phyloP scores from a whole-genome alignment of 2,329 filamentous ascomycete genomes.

The Delphinella strobiligena region DNA sequence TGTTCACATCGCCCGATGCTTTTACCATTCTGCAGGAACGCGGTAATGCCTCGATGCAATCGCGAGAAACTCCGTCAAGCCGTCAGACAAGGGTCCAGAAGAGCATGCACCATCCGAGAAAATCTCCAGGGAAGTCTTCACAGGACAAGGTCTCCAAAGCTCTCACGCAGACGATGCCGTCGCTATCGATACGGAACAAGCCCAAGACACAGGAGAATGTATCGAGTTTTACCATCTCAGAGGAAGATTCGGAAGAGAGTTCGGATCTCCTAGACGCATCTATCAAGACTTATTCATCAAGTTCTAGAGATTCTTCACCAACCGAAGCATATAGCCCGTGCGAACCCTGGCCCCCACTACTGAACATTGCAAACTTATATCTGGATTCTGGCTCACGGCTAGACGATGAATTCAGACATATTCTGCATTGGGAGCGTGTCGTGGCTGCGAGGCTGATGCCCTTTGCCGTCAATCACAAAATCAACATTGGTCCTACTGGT shows the following conservation, averaged over 20 bases:
- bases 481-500: neutral
- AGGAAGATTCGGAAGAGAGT: too few relatives aligned
- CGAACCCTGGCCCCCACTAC: neutral
- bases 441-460: slow-evolving; percentile 9
- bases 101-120: too few relatives aligned
- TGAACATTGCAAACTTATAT: neutral
- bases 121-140: too few relatives aligned
- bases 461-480: slow-evolving; percentile 4
- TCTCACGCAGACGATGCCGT: neutral
- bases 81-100: too few relatives aligned
- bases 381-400: neutral
- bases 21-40: slow-evolving; percentile 43
- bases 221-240: too few relatives aligned
- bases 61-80: too few relatives aligned
- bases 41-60: slow-evolving; percentile 12
- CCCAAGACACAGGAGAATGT: too few relatives aligned
- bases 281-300: neutral
- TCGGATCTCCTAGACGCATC: too few relatives aligned
- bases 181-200: too few relatives aligned
- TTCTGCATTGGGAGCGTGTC: slow-evolving; percentile 8
- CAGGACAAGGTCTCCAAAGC: neutral
- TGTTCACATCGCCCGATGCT: slow-evolving; percentile 42
- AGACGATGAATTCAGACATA: neutral
- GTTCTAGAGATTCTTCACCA: neutral
- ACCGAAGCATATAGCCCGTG: neutral